Conservation (phyloP, 257 asterid genomes). For the Fraxinus quadrangulata region DNA sequence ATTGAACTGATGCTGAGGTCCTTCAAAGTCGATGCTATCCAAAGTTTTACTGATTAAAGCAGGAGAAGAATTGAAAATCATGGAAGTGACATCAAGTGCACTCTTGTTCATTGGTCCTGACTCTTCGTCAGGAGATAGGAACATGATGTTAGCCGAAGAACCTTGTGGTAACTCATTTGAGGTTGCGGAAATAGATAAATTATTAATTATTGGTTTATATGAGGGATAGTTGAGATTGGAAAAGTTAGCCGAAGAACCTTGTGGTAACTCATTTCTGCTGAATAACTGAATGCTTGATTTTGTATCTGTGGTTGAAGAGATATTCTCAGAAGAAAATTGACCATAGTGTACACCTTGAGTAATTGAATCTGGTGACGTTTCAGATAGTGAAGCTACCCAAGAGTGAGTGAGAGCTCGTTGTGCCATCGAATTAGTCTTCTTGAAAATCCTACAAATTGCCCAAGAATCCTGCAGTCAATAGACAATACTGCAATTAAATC, state of each 20-base stretch:
- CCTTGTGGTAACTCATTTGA: conserved; percentile 5
- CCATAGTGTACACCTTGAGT: conserved; percentile 27
- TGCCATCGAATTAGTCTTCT: conserved; percentile 58
- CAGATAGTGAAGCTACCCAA: conserved; percentile 47
- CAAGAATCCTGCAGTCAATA: conserved; percentile 56
- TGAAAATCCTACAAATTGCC: conserved; percentile 86
- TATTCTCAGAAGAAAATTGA: too few species aligned
- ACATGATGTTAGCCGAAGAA: conserved; percentile 26
- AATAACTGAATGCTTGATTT: conserved; percentile 20
- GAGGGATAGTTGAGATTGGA: conserved; percentile 36
- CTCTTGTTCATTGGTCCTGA: conserved; percentile 34
- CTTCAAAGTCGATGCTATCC: conserved; percentile 28
- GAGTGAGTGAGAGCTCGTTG: conserved; percentile 58
- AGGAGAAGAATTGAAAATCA: conserved; percentile 37
- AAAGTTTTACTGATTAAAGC: conserved; percentile 25
- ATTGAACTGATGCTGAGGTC: conserved; percentile 41
- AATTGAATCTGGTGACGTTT: conserved; percentile 45
- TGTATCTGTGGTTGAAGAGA: too few species aligned
- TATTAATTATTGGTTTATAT: conserved; percentile 23
- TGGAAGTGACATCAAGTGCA: conserved; percentile 38
- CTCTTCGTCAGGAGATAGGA: conserved; percentile 39
- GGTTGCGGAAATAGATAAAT: conserved; percentile 26
- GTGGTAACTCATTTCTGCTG: conserved; percentile 28
- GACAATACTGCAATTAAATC: not conserved
- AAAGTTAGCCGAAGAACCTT: conserved; percentile 25